A percentile compares a stretch with the other conserved stretches of the same genome.
These are phyloP conservation scores for Cucumis cinereus DNA, from an alignment of 306 rosid species.

Conservation along the genomic window DNA sequence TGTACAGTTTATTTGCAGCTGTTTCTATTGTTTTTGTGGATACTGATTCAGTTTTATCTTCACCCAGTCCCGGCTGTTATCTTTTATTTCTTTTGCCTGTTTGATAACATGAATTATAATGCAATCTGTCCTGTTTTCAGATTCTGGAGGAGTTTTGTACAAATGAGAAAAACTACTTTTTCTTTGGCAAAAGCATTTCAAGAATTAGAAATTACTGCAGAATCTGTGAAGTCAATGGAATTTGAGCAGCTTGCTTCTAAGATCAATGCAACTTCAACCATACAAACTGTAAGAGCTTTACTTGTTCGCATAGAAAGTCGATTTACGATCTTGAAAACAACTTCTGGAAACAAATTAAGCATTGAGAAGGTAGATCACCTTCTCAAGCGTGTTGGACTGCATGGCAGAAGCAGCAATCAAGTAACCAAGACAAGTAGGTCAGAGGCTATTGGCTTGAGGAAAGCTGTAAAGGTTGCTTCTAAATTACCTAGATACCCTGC, in stretches of 20 bases:
- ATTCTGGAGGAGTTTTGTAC: conserved; percentile 68
- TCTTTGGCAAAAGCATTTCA: conserved; percentile 53
- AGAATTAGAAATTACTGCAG: conserved; percentile 44
- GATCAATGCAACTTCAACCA: conserved; percentile 66
- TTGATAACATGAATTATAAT: not conserved
- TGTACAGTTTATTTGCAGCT: not conserved
- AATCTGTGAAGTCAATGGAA: conserved; percentile 57
- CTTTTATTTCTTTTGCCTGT: not conserved
- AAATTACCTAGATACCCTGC: conserved; percentile 63
- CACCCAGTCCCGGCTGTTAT: not conserved
- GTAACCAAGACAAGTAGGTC: conserved; percentile 27
- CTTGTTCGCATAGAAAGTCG: conserved; percentile 71
- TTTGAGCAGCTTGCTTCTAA: conserved; percentile 77
- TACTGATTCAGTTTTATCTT: not conserved
- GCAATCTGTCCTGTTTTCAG: conserved; percentile 20
- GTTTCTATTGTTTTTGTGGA: not conserved
- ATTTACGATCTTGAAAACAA: conserved; percentile 36
- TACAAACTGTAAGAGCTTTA: conserved; percentile 51
- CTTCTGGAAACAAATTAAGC: conserved; percentile 27
- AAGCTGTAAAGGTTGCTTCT: not conserved
- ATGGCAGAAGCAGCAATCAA: conserved; percentile 44
- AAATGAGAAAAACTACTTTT: conserved; percentile 52
- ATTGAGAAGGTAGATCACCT: conserved; percentile 84
- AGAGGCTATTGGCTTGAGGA: not conserved
- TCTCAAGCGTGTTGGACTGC: conserved; percentile 68